Evolutionary conservation across 2,329 filamentous ascomycete genomes (phyloP), one percentile per base, ranked within the genome.

Genomic region (Beauveria asiatica): DNA sequence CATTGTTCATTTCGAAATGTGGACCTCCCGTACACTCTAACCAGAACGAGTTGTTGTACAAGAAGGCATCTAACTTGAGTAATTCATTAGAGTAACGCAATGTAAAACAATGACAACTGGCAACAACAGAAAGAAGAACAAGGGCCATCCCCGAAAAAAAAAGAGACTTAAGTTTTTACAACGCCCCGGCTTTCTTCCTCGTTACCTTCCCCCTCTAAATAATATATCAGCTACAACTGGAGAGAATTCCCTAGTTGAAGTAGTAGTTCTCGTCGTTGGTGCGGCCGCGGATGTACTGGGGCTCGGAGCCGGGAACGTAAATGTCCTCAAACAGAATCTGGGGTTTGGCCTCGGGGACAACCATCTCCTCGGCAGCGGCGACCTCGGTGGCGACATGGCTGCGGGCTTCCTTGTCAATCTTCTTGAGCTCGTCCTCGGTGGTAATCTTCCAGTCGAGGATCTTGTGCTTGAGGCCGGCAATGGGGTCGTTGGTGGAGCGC

Each of bases 401-500:
- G 72, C 92, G 88, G 19, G 94, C 92, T 71, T 95, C 86, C 85
- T 97, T 97, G 82, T 99, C 94, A 68, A 99, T 86, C 66, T 76
- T 75, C 89, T 99, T 99, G 75, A 99, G 87, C 79, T 97, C 93
- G 45, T 97, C 92, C 82, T 99, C 94, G 63, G 83, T 86, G 68
- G 87, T 87, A 67, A 99, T 88, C 62, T 85, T 85, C 94, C 94
- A 99, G 78, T 99, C 94, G 62, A 99, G 80, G 67, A 99, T 88
- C 83, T 96, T 96, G 82, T 94, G 89, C 87, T 97, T 97, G 69
- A 99, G 86, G 62, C 94, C 94, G 70, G 92, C 92, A 72, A 99
- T 99, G 67, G 94, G 92, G 80, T 99, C 94, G 79, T 97, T 90
- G 79, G 94, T 99, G 70, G 89, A 95, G 72, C 94, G 90, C 94